phyloP scores from a whole-genome alignment of 768 basidiomycete species.

The Psilocybe azurescens region DNA sequence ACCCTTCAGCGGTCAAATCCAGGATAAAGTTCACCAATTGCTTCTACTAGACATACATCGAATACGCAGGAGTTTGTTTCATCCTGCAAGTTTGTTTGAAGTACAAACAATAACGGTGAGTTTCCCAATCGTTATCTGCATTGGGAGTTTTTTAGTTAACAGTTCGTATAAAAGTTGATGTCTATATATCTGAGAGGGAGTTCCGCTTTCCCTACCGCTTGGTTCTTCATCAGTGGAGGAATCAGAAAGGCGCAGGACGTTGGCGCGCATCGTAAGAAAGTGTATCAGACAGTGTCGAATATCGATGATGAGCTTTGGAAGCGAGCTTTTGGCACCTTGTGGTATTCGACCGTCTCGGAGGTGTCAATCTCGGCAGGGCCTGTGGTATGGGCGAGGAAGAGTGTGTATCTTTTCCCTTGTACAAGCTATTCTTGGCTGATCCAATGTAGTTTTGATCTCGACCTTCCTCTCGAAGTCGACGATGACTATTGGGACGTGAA shows the following conservation, averaged over 20 bases:
- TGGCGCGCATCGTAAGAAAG: conserved; percentile 73
- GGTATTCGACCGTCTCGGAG: conserved; percentile 61
- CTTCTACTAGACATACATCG: conserved; percentile 52
- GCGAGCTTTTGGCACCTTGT: conserved; percentile 75
- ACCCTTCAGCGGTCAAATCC: background rate
- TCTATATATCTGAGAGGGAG: conserved; percentile 61
- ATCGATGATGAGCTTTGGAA: conserved; percentile 78
- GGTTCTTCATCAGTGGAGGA: conserved; percentile 60
- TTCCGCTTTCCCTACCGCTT: conserved; percentile 51
- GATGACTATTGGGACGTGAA: conserved; percentile 76
- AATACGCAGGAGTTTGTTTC: conserved; percentile 53
- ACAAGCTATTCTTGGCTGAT: conserved; percentile 3
- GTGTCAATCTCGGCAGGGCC: conserved; percentile 58
- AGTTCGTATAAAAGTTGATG: conserved; percentile 43
- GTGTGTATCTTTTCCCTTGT: conserved; percentile 40
- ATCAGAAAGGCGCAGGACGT: conserved; percentile 74
- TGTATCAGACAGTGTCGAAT: conserved; percentile 51
- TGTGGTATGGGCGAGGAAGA: conserved; percentile 69
- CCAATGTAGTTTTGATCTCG: conserved; percentile 73
- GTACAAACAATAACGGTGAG: conserved; percentile 51
- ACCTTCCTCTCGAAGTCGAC: conserved; percentile 83
- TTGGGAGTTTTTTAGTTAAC: background rate
- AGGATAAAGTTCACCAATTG: background rate
- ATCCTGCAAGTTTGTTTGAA: conserved; percentile 65
- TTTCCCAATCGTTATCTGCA: background rate